Evolutionary conservation across 2,329 filamentous ascomycete genomes (phyloP).

Genomic region (Microcyclospora pomicola): DNA sequence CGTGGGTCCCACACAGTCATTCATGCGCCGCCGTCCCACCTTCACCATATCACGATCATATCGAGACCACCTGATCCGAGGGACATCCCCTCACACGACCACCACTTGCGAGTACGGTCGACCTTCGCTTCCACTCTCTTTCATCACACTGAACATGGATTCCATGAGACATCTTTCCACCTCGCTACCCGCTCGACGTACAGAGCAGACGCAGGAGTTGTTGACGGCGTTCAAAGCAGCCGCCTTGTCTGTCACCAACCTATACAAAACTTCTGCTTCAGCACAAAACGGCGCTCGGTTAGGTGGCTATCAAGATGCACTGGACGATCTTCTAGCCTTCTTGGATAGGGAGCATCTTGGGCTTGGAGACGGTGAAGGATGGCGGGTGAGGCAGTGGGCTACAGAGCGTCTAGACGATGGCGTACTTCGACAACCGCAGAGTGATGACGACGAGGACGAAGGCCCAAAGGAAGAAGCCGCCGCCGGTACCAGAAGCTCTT

Average conservation of each 20-base stretch:
- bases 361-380: constrained; percentile 63
- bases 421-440: constrained; percentile 20
- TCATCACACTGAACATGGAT: constrained; percentile 35
- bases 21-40: too few relatives aligned
- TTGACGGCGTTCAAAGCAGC: constrained; percentile 85
- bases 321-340: constrained; percentile 78
- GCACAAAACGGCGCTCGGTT: constrained; percentile 61
- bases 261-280: constrained; percentile 81
- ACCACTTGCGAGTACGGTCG: too few relatives aligned
- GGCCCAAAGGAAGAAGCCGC: constrained; percentile 31
- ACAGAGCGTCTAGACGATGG: constrained; percentile 53
- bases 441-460: constrained; percentile 56
- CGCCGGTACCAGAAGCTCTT: constrained; percentile 34
- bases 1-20: too few relatives aligned
- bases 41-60: too few relatives aligned
- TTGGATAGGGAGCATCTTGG: constrained; percentile 72
- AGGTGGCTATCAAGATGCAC: constrained; percentile 84
- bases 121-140: too few relatives aligned
- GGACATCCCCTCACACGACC: too few relatives aligned
- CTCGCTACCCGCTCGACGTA: constrained; percentile 38
- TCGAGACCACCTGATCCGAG: too few relatives aligned
- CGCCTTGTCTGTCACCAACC: constrained; percentile 83
- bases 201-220: constrained; percentile 34
- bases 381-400: constrained; percentile 51
- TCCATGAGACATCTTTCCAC: constrained; percentile 51